Percentiles rank a stretch among this genome's conserved stretches.
These are phyloP conservation scores for Hymenoscyphus salicellus DNA, from an alignment of 2,329 filamentous ascomycete species.

Conservation along the genomic window DNA sequence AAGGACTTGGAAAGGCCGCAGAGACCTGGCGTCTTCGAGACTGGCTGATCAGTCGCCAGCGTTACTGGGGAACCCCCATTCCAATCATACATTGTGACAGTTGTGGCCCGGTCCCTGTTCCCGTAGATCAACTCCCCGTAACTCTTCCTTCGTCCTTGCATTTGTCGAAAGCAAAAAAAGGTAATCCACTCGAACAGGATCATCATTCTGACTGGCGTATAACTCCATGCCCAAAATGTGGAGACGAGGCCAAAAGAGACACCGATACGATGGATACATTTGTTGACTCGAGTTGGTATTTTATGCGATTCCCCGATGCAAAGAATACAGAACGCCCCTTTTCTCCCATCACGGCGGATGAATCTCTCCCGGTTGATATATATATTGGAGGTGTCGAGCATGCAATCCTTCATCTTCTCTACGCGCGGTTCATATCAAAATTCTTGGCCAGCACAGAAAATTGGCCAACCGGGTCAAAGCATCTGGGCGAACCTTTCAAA, in stretches of 20 bases:
- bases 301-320: conserved; percentile 73
- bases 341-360: conserved; percentile 54
- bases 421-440: conserved; percentile 87
- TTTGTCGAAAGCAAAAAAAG: conserved; percentile 65
- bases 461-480: conserved; percentile 43
- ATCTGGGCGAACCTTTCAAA: conserved; percentile 70
- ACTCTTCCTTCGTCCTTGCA: conserved; percentile 67
- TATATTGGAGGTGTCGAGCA: conserved; percentile 90
- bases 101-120: conserved; percentile 78
- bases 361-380: conserved; percentile 72
- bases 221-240: conserved; percentile 71
- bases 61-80: conserved; percentile 89
- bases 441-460: conserved; percentile 63
- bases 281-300: conserved; percentile 95
- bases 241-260: conserved; percentile 68
- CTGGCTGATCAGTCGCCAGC: conserved; percentile 88
- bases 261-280: conserved; percentile 97
- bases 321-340: conserved; percentile 62
- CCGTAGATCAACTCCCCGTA: conserved; percentile 72
- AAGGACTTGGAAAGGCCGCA: conserved; percentile 57
- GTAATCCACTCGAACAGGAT: conserved; percentile 67
- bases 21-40: conserved; percentile 80
- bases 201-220: conserved; percentile 69
- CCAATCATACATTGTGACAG: conserved; percentile 77
- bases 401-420: conserved; percentile 84